phyloP scores from a whole-genome alignment of 148 eudicot species.

The Oxyria digyna region DNA sequence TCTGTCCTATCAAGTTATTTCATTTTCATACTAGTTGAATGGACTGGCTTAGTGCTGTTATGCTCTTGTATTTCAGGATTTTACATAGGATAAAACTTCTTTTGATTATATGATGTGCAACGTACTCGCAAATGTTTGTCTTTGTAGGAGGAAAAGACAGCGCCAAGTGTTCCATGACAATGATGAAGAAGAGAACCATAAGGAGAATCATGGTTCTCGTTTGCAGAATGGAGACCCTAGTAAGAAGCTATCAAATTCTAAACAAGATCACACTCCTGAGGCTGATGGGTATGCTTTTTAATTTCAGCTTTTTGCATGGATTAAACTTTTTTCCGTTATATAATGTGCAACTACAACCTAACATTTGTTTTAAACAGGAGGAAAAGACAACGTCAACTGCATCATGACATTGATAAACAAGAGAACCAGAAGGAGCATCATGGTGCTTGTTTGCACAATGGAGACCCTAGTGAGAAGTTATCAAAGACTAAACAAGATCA shows the following conservation, averaged over 20 bases:
- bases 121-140: not conserved
- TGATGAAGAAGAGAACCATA: constrained; percentile 18
- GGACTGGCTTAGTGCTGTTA: not conserved
- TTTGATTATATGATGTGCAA: not conserved
- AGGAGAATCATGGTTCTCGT: constrained; percentile 17
- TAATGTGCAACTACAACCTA: not conserved
- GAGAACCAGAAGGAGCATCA: constrained; percentile 19
- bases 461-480: constrained; percentile 19
- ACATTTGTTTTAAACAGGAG: constrained; percentile 23
- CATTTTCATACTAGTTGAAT: not conserved
- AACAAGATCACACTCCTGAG: constrained; percentile 16
- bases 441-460: constrained; percentile 12
- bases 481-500: constrained; percentile 16
- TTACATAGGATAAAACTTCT: not conserved
- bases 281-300: constrained; percentile 6
- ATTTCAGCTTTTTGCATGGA: not conserved
- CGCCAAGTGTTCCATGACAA: constrained; percentile 9
- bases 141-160: constrained; percentile 48
- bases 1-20: not conserved
- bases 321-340: not conserved
- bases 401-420: constrained; percentile 18
- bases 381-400: constrained; percentile 27
- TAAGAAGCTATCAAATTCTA: constrained; percentile 21
- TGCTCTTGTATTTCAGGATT: not conserved
- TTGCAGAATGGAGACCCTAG: constrained; percentile 10